These are phyloP conservation scores for Phylloporus rhodoxanthus DNA, from an alignment of 768 basidiomycete genomes.

Conservation along the genomic window DNA sequence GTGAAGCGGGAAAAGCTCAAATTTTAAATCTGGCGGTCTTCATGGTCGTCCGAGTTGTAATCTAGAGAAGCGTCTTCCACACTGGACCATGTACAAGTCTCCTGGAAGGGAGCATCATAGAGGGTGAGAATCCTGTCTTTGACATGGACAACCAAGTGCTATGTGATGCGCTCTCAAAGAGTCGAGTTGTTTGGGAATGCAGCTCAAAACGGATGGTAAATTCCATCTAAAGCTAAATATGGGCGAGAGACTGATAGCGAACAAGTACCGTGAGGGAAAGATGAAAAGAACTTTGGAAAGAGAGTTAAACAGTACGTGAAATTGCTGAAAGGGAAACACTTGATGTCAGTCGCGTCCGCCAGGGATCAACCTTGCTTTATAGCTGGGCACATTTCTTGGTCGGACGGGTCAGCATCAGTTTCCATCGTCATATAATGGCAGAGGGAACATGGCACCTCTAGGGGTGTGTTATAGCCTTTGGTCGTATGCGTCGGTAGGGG, in stretches of 20 bases:
- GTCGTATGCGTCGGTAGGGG: not conserved
- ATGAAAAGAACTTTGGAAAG: constrained; percentile 78
- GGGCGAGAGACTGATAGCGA: constrained; percentile 78
- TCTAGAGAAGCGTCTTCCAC: constrained; percentile 72
- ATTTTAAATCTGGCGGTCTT: constrained; percentile 72
- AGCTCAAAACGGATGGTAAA: constrained; percentile 78
- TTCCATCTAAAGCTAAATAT: constrained; percentile 84
- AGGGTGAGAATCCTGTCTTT: constrained; percentile 68
- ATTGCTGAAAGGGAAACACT: constrained; percentile 76
- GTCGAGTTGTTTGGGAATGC: constrained; percentile 85
- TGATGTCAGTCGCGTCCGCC: constrained; percentile 60
- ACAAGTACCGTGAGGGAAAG: constrained; percentile 82
- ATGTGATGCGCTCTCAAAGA: constrained; percentile 71
- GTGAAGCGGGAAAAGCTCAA: constrained; percentile 83
- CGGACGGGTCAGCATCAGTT: constrained; percentile 65
- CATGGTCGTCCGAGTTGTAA: constrained; percentile 61
- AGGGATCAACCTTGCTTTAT: constrained; percentile 47
- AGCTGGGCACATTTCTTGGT: constrained; percentile 48
- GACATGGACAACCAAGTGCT: constrained; percentile 55
- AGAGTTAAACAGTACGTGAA: constrained; percentile 79
- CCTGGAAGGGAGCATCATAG: constrained; percentile 76
- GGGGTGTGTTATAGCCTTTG: constrained; percentile 14
- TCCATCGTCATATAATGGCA: constrained; percentile 44
- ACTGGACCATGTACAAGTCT: constrained; percentile 71
- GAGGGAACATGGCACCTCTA: constrained; percentile 8